phyloP scores from a whole-genome alignment of 1,284 basidiomycete genomes.

The Heterobasidion parviporum region DNA sequence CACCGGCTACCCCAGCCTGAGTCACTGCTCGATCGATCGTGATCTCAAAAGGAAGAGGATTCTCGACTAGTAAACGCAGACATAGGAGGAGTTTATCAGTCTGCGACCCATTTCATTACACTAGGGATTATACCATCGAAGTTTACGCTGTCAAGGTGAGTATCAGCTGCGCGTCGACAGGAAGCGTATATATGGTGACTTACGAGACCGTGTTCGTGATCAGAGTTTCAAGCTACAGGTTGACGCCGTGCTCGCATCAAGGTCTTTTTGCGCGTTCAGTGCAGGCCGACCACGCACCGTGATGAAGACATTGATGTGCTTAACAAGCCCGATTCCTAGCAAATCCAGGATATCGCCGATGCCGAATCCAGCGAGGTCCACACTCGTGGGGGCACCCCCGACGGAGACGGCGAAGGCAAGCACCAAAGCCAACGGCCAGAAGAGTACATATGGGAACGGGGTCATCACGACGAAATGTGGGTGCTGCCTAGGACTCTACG shows the following conservation, averaged over 20 bases:
- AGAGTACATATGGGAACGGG: not conserved
- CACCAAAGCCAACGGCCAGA: not conserved
- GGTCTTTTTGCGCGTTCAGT: not conserved
- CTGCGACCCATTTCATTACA: not conserved
- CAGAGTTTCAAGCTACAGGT: conserved; percentile 25
- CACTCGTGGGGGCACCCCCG: not conserved
- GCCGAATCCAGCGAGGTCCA: conserved; percentile 2
- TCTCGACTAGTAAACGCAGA: conserved; percentile 22
- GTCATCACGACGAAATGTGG: not conserved
- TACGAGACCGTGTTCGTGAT: conserved; percentile 28
- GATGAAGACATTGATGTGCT: conserved; percentile 27
- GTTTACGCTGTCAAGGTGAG: not conserved
- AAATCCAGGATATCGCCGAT: conserved; percentile 30
- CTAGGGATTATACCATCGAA: not conserved
- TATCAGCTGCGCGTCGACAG: not conserved
- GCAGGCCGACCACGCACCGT: conserved; percentile 19
- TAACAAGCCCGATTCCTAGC: conserved; percentile 28
- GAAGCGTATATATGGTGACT: not conserved
- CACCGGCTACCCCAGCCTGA: conserved; percentile 32
- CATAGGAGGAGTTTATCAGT: not conserved
- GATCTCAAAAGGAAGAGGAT: conserved; percentile 34
- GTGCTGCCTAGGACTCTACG: not conserved
- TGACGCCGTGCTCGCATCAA: not conserved
- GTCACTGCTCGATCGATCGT: conserved; percentile 31
- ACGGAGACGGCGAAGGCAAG: not conserved